Evolutionary conservation across 2,329 filamentous ascomycete genomes (phyloP), one percentile per base, ranked within the genome.

Genomic region (Talaromyces sp.): DNA sequence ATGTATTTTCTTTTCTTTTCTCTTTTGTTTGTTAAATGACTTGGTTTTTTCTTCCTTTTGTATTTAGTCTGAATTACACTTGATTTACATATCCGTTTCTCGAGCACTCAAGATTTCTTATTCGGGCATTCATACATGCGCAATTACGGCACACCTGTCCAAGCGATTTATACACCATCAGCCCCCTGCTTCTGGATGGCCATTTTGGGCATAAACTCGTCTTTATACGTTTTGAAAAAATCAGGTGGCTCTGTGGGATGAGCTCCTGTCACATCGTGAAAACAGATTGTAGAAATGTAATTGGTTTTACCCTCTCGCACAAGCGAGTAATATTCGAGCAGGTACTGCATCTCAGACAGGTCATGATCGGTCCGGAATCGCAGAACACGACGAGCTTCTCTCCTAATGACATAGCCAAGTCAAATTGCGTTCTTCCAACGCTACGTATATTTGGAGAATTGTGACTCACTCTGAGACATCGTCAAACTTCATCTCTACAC

Each of bases 301-400:
- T 83, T 84, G 0, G 80, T 81, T 73, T 83, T 83, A 19, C 81
- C 81, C 65, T 82, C 80, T 53, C 79, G 74, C 10, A 83, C 81
- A 9, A 84, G 72, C 51, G 78, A 79, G 70, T 82, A 83, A 69
- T 83, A 83, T 64, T 84, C 80, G 5, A 83, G 74, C 6, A 83
- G 65, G 64, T 81, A 82, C 66, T 81, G 65, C 59, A 77, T 72
- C 69, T 83, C 80, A 0, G 77, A 75, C 3, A 70, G 65, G 59
- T 77, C 72, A 36, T 66, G 67, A 5, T 69, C 71, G 8, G 73
- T 69, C 62, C 81, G 77, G 2, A 71, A 65, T 7, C 72, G 68
- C 17, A 81, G 72, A 28, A 78, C 69, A 57, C 70, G 68, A 61
- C 70, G 72, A 8, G 75, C 75, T 65, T 77, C 70, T 13, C 52